Conservation (phyloP, 176 grass and related monocot species). For the Oryza officinalis region DNA sequence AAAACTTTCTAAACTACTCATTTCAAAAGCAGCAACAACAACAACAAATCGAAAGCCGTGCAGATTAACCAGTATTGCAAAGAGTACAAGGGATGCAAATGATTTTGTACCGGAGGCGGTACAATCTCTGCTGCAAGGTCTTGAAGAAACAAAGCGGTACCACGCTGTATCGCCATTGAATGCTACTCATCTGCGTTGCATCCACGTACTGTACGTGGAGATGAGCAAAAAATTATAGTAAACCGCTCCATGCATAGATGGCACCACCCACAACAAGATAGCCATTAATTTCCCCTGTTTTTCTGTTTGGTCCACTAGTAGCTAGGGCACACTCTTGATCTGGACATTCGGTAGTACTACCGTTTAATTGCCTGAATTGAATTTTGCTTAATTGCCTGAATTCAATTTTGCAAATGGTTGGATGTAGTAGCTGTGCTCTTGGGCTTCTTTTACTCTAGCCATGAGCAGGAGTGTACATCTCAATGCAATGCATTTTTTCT, state of each 20-base stretch:
- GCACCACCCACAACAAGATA: background rate
- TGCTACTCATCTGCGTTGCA: constrained; percentile 26
- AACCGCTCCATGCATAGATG: background rate
- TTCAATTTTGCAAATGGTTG: background rate
- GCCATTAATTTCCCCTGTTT: constrained; percentile 25
- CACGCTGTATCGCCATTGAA: background rate
- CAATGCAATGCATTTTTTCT: background rate
- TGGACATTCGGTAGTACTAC: background rate
- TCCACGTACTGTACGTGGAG: constrained; percentile 18
- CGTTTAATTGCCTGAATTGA: background rate
- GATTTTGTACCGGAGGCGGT: too few relatives aligned
- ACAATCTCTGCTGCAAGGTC: too few relatives aligned
- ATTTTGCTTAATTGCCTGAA: background rate
- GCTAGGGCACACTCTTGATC: background rate
- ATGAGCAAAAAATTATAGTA: background rate
- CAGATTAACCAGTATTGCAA: too few relatives aligned
- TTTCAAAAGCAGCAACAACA: too few relatives aligned
- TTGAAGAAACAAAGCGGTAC: too few relatives aligned
- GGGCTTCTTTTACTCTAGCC: background rate
- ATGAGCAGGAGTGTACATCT: background rate
- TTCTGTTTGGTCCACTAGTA: constrained; percentile 37
- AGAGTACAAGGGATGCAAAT: too few relatives aligned
- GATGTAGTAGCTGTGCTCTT: background rate
- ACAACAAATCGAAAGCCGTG: too few relatives aligned
- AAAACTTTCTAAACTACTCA: too few relatives aligned